phyloP scores from a whole-genome alignment of 106 monocot genomes.

The Dioscorea zingiberensis region DNA sequence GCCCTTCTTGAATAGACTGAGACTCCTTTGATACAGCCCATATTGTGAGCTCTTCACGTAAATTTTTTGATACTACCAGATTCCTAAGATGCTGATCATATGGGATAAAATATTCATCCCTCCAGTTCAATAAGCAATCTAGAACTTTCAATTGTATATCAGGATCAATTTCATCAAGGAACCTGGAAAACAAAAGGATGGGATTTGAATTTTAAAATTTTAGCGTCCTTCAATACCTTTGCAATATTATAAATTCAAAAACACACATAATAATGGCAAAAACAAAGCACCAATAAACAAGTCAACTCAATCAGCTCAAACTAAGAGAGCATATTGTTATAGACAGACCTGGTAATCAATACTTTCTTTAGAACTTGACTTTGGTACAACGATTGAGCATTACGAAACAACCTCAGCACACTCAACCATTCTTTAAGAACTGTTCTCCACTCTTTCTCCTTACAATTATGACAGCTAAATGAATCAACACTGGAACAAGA shows the following conservation, averaged over 20 bases:
- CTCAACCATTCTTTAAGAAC: constrained; percentile 85
- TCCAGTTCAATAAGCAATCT: constrained; percentile 91
- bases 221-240: background rate
- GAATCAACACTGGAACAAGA: constrained; percentile 35
- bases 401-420: constrained; percentile 52
- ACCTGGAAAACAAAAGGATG: constrained; percentile 32
- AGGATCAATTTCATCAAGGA: constrained; percentile 78
- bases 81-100: constrained; percentile 69
- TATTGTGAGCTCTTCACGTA: constrained; percentile 78
- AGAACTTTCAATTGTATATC: constrained; percentile 72
- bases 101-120: constrained; percentile 76
- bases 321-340: background rate
- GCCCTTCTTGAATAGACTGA: constrained; percentile 42
- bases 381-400: constrained; percentile 54
- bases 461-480: constrained; percentile 27
- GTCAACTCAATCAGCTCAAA: background rate
- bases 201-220: constrained; percentile 1
- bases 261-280: background rate
- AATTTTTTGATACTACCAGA: constrained; percentile 43
- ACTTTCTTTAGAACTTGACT: constrained; percentile 69
- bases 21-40: constrained; percentile 84
- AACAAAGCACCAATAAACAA: background rate
- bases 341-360: constrained; percentile 58
- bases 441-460: constrained; percentile 54
- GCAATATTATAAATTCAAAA: background rate